Percentiles rank a stretch among this genome's conserved stretches.
These are phyloP conservation scores for Arctium lappa DNA, from an alignment of 129 eudicot genomes.

Conservation along the genomic window DNA sequence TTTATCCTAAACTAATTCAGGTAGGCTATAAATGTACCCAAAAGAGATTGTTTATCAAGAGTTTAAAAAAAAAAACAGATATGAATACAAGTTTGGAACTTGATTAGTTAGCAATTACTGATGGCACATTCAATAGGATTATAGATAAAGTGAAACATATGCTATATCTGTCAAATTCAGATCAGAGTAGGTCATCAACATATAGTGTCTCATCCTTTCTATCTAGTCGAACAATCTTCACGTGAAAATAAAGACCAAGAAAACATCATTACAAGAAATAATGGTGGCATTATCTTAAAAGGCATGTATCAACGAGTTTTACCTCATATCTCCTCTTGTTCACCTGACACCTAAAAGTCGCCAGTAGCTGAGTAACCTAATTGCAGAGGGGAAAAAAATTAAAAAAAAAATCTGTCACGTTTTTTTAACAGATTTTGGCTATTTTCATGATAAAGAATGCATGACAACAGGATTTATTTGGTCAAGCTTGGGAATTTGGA, in stretches of 20 bases:
- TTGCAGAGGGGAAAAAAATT: neutral
- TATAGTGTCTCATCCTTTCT: neutral
- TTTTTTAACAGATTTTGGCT: neutral
- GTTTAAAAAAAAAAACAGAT: neutral
- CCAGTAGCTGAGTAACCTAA: conserved; percentile 6
- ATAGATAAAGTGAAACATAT: neutral
- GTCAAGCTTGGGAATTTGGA: neutral
- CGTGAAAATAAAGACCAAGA: neutral
- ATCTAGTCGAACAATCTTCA: neutral
- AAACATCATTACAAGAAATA: neutral
- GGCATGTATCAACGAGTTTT: neutral
- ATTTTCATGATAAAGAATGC: neutral
- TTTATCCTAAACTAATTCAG: neutral
- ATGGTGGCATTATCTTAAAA: neutral
- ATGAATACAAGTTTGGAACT: neutral
- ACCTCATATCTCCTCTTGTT: conserved; percentile 28
- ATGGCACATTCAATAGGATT: neutral
- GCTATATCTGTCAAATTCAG: neutral
- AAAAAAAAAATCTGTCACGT: neutral
- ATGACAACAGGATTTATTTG: neutral
- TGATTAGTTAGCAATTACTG: neutral
- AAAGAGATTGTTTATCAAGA: neutral
- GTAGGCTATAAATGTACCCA: conserved; percentile 1
- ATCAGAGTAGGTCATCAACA: conserved; percentile 4
- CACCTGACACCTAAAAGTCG: neutral